These are phyloP conservation scores for Fusarium robinianum DNA, from an alignment of 2,329 filamentous ascomycete genomes.

Conservation along the genomic window DNA sequence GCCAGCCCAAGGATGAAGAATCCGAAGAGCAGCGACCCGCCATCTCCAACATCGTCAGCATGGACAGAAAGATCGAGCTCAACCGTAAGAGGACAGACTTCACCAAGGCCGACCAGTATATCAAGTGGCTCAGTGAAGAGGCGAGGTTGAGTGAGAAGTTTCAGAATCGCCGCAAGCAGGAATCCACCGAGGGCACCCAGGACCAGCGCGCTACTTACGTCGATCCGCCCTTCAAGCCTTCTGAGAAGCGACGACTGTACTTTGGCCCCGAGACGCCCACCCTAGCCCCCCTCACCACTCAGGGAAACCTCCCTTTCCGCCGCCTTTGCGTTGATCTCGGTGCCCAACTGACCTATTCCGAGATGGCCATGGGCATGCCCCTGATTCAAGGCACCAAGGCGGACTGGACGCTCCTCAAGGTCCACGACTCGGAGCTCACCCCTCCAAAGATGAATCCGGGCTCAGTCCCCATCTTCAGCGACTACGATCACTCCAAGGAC, in stretches of 20 bases:
- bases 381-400: conserved; percentile 86
- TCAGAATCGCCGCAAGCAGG: conserved; percentile 49
- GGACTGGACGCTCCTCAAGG: conserved; percentile 95
- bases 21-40: conserved; percentile 62
- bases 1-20: conserved; percentile 44
- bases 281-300: conserved; percentile 92
- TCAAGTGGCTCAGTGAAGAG: conserved; percentile 76
- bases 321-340: conserved; percentile 87
- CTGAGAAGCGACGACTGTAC: conserved; percentile 92
- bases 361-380: conserved; percentile 95
- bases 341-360: conserved; percentile 92
- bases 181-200: conserved; percentile 53
- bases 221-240: conserved; percentile 87
- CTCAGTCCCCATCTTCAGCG: conserved; percentile 61
- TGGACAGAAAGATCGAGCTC: conserved; percentile 73
- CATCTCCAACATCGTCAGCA: conserved; percentile 74
- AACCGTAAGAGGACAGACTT: conserved; percentile 72
- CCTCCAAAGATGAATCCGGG: conserved; percentile 69
- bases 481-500: conserved; percentile 82
- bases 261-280: conserved; percentile 93
- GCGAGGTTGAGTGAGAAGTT: conserved; percentile 45
- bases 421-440: conserved; percentile 78
- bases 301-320: conserved; percentile 94
- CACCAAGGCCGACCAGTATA: conserved; percentile 74
- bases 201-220: conserved; percentile 79